phyloP scores from a whole-genome alignment of 2,329 filamentous ascomycete species.

The Knoxdaviesia capensis region DNA sequence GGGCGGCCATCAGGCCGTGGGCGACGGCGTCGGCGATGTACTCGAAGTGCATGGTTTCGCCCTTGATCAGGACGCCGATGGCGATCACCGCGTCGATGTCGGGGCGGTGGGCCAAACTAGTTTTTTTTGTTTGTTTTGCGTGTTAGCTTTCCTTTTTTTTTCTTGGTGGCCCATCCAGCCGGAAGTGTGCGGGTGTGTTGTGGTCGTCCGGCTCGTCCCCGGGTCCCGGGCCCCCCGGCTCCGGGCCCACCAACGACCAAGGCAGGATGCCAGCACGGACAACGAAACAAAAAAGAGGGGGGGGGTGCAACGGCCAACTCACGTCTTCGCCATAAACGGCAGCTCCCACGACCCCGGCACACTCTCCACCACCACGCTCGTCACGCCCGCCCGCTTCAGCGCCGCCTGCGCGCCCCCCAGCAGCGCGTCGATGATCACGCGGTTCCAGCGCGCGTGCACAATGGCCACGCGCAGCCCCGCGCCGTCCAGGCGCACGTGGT shows the following conservation, averaged over 20 bases:
- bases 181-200: too few relatives aligned
- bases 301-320: conserved; percentile 11
- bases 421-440: conserved; percentile 66
- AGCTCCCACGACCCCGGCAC: conserved; percentile 93
- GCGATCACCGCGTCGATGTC: conserved; percentile 91
- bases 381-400: conserved; percentile 61
- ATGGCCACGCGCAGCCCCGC: conserved; percentile 75
- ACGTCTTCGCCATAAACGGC: conserved; percentile 76
- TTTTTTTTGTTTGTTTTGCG: too few relatives aligned
- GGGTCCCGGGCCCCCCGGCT: too few relatives aligned
- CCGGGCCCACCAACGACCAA: too few relatives aligned
- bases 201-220: too few relatives aligned
- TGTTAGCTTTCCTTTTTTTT: too few relatives aligned
- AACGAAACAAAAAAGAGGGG: conserved; percentile 3
- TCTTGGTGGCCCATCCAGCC: too few relatives aligned
- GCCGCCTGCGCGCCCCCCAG: conserved; percentile 62
- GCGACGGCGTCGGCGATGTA: conserved; percentile 88
- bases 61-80: conserved; percentile 92
- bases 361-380: conserved; percentile 74
- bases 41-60: conserved; percentile 98
- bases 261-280: background rate
- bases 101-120: conserved; percentile 5
- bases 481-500: conserved; percentile 40
- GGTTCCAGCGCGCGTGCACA: conserved; percentile 92
- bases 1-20: conserved; percentile 84